Percentiles rank a stretch among this genome's conserved stretches.
phyloP scores from a whole-genome alignment of 2,329 filamentous ascomycete genomes.

The Balansia obtecta region DNA sequence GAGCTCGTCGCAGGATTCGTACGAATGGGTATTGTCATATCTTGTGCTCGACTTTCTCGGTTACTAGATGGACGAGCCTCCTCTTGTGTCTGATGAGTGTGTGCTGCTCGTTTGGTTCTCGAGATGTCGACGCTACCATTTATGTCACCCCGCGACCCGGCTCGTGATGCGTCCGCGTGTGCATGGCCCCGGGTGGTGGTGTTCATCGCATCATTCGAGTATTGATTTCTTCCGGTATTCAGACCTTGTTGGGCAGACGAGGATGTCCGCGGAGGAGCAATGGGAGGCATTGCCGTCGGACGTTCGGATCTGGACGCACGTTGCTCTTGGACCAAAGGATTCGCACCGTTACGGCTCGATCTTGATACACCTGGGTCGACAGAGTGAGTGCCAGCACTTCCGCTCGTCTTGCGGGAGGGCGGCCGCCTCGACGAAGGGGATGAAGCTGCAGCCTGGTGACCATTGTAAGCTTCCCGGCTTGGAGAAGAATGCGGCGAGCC shows the following conservation, averaged over 20 bases:
- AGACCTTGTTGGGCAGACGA: slow-evolving; percentile 51
- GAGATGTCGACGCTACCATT: slow-evolving; percentile 17
- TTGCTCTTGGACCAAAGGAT: slow-evolving; percentile 31
- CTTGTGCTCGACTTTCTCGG: slow-evolving; percentile 25
- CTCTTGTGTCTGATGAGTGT: slow-evolving; percentile 21
- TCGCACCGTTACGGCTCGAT: slow-evolving; percentile 31
- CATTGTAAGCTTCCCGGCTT: slow-evolving; percentile 45
- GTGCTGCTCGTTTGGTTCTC: slow-evolving; percentile 18
- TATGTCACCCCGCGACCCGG: slow-evolving; percentile 20
- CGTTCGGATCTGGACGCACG: slow-evolving; percentile 34
- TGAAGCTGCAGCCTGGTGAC: slow-evolving; percentile 31
- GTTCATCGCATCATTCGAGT: slow-evolving; percentile 31
- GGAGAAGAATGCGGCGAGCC: slow-evolving; percentile 38
- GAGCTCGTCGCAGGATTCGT: slow-evolving; percentile 30
- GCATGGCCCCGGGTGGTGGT: slow-evolving; percentile 30
- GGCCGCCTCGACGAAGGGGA: slow-evolving; percentile 42
- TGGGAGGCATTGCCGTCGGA: slow-evolving; percentile 51
- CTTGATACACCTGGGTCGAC: slow-evolving; percentile 30
- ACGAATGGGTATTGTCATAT: slow-evolving; percentile 32
- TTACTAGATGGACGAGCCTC: slow-evolving; percentile 26
- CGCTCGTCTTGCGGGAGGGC: slow-evolving; percentile 38
- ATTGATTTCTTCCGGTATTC: slow-evolving; percentile 30
- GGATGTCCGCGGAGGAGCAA: slow-evolving; percentile 65
- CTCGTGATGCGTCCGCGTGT: slow-evolving; percentile 23
- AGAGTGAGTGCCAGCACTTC: slow-evolving; percentile 27